These are phyloP conservation scores for Leucaena leucocephala DNA, from an alignment of 306 rosid species.

Conservation along the genomic window DNA sequence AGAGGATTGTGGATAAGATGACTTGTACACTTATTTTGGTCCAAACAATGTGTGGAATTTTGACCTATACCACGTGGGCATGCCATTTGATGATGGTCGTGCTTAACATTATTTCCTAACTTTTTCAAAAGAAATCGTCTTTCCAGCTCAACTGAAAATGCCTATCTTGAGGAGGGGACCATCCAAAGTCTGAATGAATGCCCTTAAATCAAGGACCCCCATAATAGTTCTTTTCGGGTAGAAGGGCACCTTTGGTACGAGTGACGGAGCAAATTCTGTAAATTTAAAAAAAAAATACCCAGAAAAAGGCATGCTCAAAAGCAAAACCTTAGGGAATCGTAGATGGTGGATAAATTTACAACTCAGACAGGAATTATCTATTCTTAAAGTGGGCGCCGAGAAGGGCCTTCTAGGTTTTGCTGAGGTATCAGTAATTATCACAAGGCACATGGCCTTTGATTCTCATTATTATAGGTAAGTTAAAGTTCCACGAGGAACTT, in stretches of 20 bases:
- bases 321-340: constrained; percentile 20
- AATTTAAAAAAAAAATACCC: not conserved
- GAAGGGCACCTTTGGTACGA: not conserved
- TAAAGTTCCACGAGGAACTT: constrained; percentile 38
- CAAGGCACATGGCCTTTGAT: constrained; percentile 55
- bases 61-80: constrained; percentile 54
- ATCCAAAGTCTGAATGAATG: constrained; percentile 15
- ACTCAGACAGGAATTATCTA: constrained; percentile 32
- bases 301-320: constrained; percentile 24
- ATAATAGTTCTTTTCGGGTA: not conserved
- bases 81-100: constrained; percentile 42
- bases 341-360: constrained; percentile 23
- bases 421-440: constrained; percentile 44
- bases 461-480: constrained; percentile 18
- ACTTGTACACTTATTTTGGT: constrained; percentile 38
- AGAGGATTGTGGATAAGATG: constrained; percentile 33
- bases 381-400: constrained; percentile 27
- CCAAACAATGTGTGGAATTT: constrained; percentile 24
- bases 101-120: constrained; percentile 37
- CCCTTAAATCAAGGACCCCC: constrained; percentile 42
- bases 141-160: constrained; percentile 46
- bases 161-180: constrained; percentile 48
- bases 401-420: constrained; percentile 21
- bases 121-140: constrained; percentile 33
- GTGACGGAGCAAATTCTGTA: constrained; percentile 26